These are phyloP conservation scores for Amesomyces nigricolor DNA, from an alignment of 2,329 filamentous ascomycete genomes.

Conservation along the genomic window DNA sequence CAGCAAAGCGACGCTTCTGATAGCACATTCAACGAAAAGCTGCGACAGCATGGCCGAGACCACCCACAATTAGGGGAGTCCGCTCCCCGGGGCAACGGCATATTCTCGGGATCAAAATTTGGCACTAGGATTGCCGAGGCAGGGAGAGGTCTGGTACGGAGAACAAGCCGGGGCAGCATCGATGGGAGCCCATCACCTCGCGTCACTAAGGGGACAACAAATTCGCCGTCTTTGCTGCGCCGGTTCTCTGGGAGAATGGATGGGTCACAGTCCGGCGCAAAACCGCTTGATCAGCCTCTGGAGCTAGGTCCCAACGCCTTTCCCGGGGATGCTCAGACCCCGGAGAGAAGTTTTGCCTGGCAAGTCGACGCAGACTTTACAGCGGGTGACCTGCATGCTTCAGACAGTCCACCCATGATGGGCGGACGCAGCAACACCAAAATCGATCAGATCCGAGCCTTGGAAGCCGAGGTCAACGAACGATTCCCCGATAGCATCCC, in stretches of 20 bases:
- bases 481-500: neutral
- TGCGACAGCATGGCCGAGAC: conserved; percentile 28
- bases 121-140: conserved; percentile 35
- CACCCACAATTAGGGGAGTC: conserved; percentile 24
- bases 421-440: conserved; percentile 34
- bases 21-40: conserved; percentile 31
- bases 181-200: conserved; percentile 26
- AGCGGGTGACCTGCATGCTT: conserved; percentile 49
- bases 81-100: conserved; percentile 28
- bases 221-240: conserved; percentile 20
- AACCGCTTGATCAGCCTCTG: conserved; percentile 20
- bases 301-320: neutral
- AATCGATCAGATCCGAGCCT: conserved; percentile 33
- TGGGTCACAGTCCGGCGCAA: conserved; percentile 21
- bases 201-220: conserved; percentile 13
- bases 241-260: conserved; percentile 24
- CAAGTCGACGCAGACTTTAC: conserved; percentile 54
- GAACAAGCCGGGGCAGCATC: conserved; percentile 33
- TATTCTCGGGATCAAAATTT: conserved; percentile 34
- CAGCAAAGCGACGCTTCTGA: conserved; percentile 25
- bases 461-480: conserved; percentile 31
- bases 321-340: conserved; percentile 25
- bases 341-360: conserved; percentile 51
- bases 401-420: conserved; percentile 49
- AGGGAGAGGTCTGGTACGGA: conserved; percentile 31